Evolutionary conservation across 2,329 filamentous ascomycete genomes (phyloP), one percentile per base, ranked within the genome.

Genomic region (Kalmusia sp.): DNA sequence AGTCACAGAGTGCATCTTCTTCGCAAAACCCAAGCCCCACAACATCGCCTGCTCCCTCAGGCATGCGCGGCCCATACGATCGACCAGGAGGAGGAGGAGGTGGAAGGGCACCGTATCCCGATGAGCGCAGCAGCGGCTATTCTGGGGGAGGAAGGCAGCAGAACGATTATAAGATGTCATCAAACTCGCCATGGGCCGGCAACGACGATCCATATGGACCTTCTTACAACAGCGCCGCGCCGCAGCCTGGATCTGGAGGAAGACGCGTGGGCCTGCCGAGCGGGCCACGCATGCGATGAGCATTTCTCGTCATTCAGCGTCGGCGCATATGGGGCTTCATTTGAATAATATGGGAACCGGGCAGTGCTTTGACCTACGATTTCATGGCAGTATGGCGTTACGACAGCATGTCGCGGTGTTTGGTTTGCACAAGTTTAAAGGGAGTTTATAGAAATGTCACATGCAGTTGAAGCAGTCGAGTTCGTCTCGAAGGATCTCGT

Each of bases 1-100:
- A 83, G 60, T 84, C 83, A 21, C 71, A 64, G 54, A 70, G 65
- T 45, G 57, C 63, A 5, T 49, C 62, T 6, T 61, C 69, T 19
- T 65, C 67, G 11, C 52, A 53, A n/a, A 59, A 21, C 49, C 45
- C 53, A 8, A 65, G 56, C 39, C 57, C 60, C 7, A 41, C 54
- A 19, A 30, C 43, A 5, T 49, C 53, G 24, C 53, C 57, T 6
- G 41, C 46, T 21, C 25, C 33, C 30, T 22, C 57, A 25, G 44
- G 57, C 34, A 55, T 56, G 44, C 63, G 65, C 49, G 62, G 61
- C 35, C 63, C 69, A 5, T 73, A 64, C 47, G 70, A 72, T 24
- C 63, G 68, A 31, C 51, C 63, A 2, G 47, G 47, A 11, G 44
- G 51, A 6, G 59, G 61, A 48, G 54, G 58, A 4, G 59, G 51